A percentile compares a stretch with the other conserved stretches of the same genome.
Conservation (phyloP, 345 rosid genomes). For the Syzygium aromaticum region DNA sequence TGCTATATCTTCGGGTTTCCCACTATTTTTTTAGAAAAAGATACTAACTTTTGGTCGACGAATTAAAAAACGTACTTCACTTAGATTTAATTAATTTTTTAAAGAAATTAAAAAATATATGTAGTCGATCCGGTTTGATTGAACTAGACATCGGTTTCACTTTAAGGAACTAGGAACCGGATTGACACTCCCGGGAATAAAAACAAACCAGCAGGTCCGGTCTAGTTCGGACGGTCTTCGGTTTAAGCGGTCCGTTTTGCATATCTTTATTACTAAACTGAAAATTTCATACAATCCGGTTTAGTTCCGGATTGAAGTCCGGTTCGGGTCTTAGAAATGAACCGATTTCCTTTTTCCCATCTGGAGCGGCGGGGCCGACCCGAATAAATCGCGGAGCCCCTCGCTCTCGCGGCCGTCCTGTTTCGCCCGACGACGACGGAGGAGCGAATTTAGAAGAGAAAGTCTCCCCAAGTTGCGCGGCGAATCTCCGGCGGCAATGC, state of each 20-base stretch:
- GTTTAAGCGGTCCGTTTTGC: too few relatives aligned
- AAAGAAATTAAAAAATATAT: too few relatives aligned
- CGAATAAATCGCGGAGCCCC: background rate
- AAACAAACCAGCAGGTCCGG: too few relatives aligned
- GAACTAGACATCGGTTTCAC: fast-evolving
- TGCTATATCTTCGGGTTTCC: too few relatives aligned
- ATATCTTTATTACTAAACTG: background rate
- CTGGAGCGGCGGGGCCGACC: background rate
- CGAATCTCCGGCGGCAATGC: constrained; percentile 20
- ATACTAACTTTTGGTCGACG: too few relatives aligned
- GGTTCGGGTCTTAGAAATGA: background rate
- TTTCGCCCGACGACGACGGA: background rate
- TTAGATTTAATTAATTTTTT: too few relatives aligned
- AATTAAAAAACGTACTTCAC: too few relatives aligned
- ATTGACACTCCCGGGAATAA: too few relatives aligned
- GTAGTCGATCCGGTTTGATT: too few relatives aligned
- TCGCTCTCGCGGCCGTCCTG: background rate
- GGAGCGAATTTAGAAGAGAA: background rate
- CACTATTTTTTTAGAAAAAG: too few relatives aligned
- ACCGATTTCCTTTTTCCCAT: background rate
- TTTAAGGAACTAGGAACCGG: too few relatives aligned
- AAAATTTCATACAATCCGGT: background rate
- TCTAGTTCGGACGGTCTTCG: too few relatives aligned
- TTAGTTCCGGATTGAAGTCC: background rate
- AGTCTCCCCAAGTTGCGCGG: background rate